Conservation (phyloP, 2,329 filamentous ascomycete species). For the Biscogniauxia marginata region DNA sequence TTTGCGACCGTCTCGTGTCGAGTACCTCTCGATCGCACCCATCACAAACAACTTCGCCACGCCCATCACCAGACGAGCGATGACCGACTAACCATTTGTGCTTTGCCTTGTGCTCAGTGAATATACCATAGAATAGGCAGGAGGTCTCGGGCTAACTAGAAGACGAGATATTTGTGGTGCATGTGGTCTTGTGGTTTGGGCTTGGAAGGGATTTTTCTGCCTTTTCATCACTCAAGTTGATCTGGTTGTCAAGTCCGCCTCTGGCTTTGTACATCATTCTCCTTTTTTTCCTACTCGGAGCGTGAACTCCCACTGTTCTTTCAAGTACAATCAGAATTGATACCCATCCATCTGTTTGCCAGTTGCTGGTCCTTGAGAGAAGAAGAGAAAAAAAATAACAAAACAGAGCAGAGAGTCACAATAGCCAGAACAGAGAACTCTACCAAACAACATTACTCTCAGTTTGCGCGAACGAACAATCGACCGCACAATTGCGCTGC, state of each 20-base stretch:
- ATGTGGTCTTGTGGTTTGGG: constrained; percentile 26
- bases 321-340: constrained; percentile 38
- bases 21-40: constrained; percentile 6
- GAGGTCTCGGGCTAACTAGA: constrained; percentile 27
- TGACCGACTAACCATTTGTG: constrained; percentile 16
- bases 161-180: constrained; percentile 28
- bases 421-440: constrained; percentile 22
- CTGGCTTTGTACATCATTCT: constrained; percentile 36
- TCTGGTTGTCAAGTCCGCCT: constrained; percentile 28
- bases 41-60: constrained; percentile 4
- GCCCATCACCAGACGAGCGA: constrained; percentile 8
- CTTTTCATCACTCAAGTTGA: constrained; percentile 28
- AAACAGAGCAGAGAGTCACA: constrained; percentile 16
- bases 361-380: constrained; percentile 29
- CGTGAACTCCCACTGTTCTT: constrained; percentile 30
- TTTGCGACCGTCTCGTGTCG: not conserved
- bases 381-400: constrained; percentile 20
- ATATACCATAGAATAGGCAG: constrained; percentile 28
- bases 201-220: constrained; percentile 25
- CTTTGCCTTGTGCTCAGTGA: constrained; percentile 22
- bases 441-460: constrained; percentile 20
- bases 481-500: constrained; percentile 19
- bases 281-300: constrained; percentile 29
- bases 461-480: constrained; percentile 17
- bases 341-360: constrained; percentile 34